phyloP scores from a whole-genome alignment of 345 rosid genomes.

The Rhodamnia argentea region DNA sequence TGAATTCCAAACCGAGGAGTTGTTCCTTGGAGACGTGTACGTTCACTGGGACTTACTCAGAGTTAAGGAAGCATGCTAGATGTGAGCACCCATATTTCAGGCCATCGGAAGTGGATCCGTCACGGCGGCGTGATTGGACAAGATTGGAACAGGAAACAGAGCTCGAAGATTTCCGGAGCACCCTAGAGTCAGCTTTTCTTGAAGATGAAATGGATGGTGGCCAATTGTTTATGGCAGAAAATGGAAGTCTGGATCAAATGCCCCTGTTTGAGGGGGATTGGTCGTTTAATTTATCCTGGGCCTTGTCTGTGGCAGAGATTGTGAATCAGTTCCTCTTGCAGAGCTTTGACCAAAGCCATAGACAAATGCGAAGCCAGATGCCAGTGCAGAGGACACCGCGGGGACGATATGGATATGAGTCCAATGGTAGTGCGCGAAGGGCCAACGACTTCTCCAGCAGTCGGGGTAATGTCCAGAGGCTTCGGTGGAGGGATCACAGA shows the following conservation, averaged over 20 bases:
- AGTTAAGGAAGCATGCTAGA: slow-evolving; percentile 54
- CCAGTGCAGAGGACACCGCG: background rate
- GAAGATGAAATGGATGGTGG: background rate
- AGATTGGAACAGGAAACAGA: slow-evolving; percentile 32
- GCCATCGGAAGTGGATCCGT: slow-evolving; percentile 32
- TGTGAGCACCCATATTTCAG: slow-evolving; percentile 32
- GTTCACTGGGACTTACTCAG: slow-evolving; percentile 40
- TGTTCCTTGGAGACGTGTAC: slow-evolving; percentile 37
- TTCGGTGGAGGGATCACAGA: slow-evolving; percentile 13
- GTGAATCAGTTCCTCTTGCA: background rate
- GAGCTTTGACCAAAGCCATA: background rate
- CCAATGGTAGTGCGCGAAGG: background rate
- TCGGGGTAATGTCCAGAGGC: background rate
- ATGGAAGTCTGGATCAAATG: background rate
- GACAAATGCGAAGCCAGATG: background rate
- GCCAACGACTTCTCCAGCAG: background rate
- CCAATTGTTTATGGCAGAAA: background rate
- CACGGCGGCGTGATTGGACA: slow-evolving; percentile 31
- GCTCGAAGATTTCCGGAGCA: slow-evolving; percentile 20
- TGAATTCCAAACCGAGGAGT: slow-evolving; percentile 47
- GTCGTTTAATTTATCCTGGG: background rate
- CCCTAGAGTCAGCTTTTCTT: background rate
- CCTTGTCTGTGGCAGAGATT: background rate
- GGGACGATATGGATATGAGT: background rate
- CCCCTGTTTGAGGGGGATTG: background rate